phyloP scores from a whole-genome alignment of 352 stramenopile species.

The Globisporangium uncinulatum region DNA sequence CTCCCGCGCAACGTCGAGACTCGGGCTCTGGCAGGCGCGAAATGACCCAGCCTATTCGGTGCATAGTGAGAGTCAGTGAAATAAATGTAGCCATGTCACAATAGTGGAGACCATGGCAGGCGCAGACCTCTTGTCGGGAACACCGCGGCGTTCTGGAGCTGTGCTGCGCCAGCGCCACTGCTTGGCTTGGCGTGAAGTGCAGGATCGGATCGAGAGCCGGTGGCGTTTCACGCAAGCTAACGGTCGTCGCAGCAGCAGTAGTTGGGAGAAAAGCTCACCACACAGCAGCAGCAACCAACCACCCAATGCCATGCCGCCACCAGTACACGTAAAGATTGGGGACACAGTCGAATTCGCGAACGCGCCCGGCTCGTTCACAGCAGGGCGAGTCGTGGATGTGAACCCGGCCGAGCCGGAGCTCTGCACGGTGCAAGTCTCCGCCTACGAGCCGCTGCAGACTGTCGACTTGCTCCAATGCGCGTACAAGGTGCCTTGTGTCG shows the following conservation, averaged over 20 bases:
- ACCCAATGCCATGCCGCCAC: neutral
- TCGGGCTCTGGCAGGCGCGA: too few relatives aligned
- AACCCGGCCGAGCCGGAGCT: conserved; percentile 7
- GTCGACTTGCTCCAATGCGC: conserved; percentile 21
- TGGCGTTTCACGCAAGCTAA: too few relatives aligned
- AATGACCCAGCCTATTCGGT: too few relatives aligned
- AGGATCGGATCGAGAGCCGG: too few relatives aligned
- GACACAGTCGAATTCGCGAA: conserved; percentile 41
- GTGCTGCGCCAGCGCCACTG: too few relatives aligned
- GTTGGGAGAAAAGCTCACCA: neutral
- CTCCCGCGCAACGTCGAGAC: too few relatives aligned
- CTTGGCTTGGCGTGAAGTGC: too few relatives aligned
- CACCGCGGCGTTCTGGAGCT: too few relatives aligned
- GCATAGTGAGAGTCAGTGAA: too few relatives aligned
- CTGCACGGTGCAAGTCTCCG: conserved; percentile 37
- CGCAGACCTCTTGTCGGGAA: too few relatives aligned
- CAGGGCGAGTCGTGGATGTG: conserved; percentile 31
- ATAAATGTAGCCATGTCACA: neutral
- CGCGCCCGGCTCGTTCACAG: conserved; percentile 6
- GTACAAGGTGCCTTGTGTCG: conserved; percentile 28
- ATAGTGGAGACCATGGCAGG: too few relatives aligned
- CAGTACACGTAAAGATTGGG: conserved; percentile 26
- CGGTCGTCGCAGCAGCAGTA: too few relatives aligned
- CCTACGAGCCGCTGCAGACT: conserved; percentile 30
- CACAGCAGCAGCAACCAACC: neutral